phyloP scores from a whole-genome alignment of 1,284 basidiomycete genomes.

The Cronartium quercuum region DNA sequence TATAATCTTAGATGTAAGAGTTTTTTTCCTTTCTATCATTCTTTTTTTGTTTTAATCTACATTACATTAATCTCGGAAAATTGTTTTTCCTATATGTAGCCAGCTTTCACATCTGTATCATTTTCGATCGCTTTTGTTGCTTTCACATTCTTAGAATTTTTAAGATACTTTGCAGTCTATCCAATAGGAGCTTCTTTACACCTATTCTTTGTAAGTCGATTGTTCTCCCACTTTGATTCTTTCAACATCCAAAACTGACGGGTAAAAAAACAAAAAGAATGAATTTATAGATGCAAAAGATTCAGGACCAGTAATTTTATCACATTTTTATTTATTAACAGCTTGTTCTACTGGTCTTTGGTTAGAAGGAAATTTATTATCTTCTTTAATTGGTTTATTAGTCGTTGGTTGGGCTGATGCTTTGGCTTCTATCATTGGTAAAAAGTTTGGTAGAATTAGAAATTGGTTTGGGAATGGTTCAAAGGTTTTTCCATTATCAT shows the following conservation, averaged over 20 bases:
- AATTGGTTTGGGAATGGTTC: background rate
- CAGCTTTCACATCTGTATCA: constrained; percentile 88
- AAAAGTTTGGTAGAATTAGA: constrained; percentile 56
- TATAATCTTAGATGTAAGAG: constrained; percentile 81
- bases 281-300: constrained; percentile 97
- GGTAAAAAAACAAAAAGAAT: constrained; percentile 50
- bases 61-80: background rate
- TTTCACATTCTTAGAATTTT: constrained; percentile 92
- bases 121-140: constrained; percentile 87
- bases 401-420: constrained; percentile 90
- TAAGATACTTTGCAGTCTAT: constrained; percentile 96
- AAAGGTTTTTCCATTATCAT: background rate
- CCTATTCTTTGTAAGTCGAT: constrained; percentile 64
- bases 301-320: constrained; percentile 88
- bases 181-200: constrained; percentile 91
- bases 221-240: constrained; percentile 14
- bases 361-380: constrained; percentile 72
- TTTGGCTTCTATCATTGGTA: constrained; percentile 83
- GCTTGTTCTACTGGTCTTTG: constrained; percentile 90
- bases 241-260: background rate
- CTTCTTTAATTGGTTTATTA: constrained; percentile 71
- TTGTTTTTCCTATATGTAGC: constrained; percentile 55
- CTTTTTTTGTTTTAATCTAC: constrained; percentile 33
- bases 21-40: constrained; percentile 44
- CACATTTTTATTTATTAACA: constrained; percentile 92